Conservation (phyloP, 805 yeast species). For the Danielozyma ontarioensis region DNA sequence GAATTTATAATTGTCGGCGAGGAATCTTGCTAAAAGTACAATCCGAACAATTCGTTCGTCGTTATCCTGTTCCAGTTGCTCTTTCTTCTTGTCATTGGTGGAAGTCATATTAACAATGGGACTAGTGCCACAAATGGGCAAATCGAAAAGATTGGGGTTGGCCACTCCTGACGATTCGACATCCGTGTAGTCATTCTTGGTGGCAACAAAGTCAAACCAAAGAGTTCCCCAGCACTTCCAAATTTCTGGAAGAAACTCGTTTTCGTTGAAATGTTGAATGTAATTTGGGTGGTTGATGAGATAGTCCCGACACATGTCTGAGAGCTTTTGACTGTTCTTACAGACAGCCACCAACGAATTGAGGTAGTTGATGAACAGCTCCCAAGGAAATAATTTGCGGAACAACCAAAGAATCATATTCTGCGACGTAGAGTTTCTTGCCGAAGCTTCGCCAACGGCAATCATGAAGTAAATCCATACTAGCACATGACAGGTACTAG, state of each 20-base stretch:
- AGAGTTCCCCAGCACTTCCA: conserved; percentile 85
- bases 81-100: conserved; percentile 33
- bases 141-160: conserved; percentile 50
- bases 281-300: conserved; percentile 27
- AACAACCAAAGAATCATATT: conserved; percentile 47
- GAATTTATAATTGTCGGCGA: conserved; percentile 49
- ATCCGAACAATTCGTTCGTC: conserved; percentile 49
- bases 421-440: conserved; percentile 40
- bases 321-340: conserved; percentile 18
- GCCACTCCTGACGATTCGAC: conserved; percentile 52
- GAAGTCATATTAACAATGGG: conserved; percentile 21
- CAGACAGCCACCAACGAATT: conserved; percentile 47
- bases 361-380: conserved; percentile 55
- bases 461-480: conserved; percentile 74
- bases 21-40: conserved; percentile 42
- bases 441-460: conserved; percentile 54
- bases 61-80: conserved; percentile 36
- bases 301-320: conserved; percentile 7
- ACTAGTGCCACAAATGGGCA: conserved; percentile 58
- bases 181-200: conserved; percentile 49
- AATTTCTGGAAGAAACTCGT: conserved; percentile 66
- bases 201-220: conserved; percentile 62
- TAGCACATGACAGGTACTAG: conserved; percentile 66
- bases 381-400: conserved; percentile 64
- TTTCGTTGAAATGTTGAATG: conserved; percentile 47